Evolutionary conservation across 129 eudicot genomes (phyloP).

Genomic region (Escallonia herrerae): DNA sequence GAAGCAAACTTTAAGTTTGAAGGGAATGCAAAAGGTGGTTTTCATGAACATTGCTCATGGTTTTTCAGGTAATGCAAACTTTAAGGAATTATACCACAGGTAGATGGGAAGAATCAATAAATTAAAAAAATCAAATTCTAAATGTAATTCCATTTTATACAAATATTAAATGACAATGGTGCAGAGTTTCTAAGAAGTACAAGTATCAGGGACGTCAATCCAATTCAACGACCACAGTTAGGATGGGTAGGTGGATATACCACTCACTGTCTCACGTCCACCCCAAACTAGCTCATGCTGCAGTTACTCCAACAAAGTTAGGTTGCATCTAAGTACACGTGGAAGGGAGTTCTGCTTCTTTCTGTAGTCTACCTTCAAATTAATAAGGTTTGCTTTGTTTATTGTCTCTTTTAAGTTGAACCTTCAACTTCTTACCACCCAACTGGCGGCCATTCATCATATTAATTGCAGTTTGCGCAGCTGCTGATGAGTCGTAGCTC

Average conservation of each 20-base stretch:
- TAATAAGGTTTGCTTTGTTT: constrained; percentile 64
- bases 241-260: constrained; percentile 21
- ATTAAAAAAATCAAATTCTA: constrained; percentile 50
- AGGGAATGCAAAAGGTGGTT: not conserved
- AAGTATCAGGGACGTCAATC: constrained; percentile 42
- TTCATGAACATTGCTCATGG: not conserved
- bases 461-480: constrained; percentile 87
- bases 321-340: constrained; percentile 25
- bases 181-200: constrained; percentile 44
- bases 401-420: constrained; percentile 92
- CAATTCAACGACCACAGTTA: constrained; percentile 26
- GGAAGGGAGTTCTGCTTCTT: constrained; percentile 33
- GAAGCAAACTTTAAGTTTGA: constrained; percentile 3
- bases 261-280: constrained; percentile 27
- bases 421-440: constrained; percentile 96
- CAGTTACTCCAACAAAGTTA: constrained; percentile 31
- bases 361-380: constrained; percentile 44
- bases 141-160: constrained; percentile 46
- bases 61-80: not conserved
- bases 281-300: constrained; percentile 22
- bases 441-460: constrained; percentile 86
- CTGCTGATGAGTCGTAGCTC: constrained; percentile 75
- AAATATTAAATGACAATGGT: constrained; percentile 53
- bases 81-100: constrained; percentile 17
- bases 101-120: constrained; percentile 56